These are phyloP conservation scores for Phytophthora vignae DNA, from an alignment of 352 stramenopile genomes.

Conservation along the genomic window DNA sequence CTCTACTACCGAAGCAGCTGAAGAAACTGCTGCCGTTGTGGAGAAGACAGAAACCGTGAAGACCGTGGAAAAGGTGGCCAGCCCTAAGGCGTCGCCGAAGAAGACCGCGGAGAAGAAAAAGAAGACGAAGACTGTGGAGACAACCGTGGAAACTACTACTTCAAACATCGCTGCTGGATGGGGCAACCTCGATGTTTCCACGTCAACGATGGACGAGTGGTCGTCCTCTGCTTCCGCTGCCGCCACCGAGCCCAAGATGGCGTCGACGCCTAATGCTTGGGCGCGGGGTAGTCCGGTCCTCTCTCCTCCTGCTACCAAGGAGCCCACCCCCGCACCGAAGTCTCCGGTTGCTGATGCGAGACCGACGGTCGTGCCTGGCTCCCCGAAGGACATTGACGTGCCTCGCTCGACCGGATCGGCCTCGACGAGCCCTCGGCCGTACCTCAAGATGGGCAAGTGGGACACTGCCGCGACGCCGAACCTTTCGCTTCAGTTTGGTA, in stretches of 20 bases:
- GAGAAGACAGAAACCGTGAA: conserved; percentile 36
- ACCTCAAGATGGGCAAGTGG: conserved; percentile 89
- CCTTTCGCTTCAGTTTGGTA: conserved; percentile 88
- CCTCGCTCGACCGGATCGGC: conserved; percentile 40
- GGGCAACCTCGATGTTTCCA: conserved; percentile 75
- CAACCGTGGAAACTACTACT: conserved; percentile 36
- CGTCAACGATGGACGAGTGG: conserved; percentile 71
- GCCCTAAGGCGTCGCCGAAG: conserved; percentile 44
- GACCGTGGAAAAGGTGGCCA: conserved; percentile 40
- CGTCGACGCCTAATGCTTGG: conserved; percentile 73
- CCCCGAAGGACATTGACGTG: conserved; percentile 72
- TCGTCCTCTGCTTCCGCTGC: conserved; percentile 41
- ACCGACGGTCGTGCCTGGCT: conserved; percentile 63
- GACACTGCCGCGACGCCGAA: conserved; percentile 72
- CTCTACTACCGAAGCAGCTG: conserved; percentile 14
- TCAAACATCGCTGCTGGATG: conserved; percentile 62
- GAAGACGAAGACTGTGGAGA: conserved; percentile 54
- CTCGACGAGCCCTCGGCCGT: conserved; percentile 73
- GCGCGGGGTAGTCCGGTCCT: conserved; percentile 66
- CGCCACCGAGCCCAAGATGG: conserved; percentile 56
- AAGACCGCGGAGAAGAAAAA: conserved; percentile 48
- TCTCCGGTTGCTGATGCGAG: conserved; percentile 43
- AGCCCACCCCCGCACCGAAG: conserved; percentile 31
- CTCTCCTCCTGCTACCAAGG: conserved; percentile 36
- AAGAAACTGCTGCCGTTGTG: conserved; percentile 25